Percentiles rank a stretch among this genome's conserved stretches.
Evolutionary conservation across 306 rosid species (phyloP).

Genomic region (Crotalaria pallida): DNA sequence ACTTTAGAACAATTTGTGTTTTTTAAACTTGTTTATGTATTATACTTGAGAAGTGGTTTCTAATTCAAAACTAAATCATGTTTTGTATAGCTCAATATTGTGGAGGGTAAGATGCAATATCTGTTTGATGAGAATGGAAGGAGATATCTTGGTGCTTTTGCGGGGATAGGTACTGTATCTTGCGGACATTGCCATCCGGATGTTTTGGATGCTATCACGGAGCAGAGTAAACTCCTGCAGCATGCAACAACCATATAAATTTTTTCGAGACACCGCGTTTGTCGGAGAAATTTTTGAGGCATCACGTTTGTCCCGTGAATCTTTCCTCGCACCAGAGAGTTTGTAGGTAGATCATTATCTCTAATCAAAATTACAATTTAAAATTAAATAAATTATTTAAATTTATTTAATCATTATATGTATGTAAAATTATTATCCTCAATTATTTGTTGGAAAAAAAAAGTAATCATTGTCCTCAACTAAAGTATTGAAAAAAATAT

Average conservation of each 20-base stretch:
- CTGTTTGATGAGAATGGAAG: slow-evolving; percentile 60
- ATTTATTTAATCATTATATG: too few species aligned
- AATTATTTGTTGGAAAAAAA: too few species aligned
- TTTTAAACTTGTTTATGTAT: background rate
- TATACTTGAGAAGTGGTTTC: background rate
- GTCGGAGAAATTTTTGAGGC: too few species aligned
- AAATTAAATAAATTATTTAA: too few species aligned
- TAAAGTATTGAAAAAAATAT: too few species aligned
- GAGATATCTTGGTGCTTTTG: slow-evolving; percentile 71
- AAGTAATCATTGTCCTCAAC: too few species aligned
- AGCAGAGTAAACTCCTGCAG: slow-evolving; percentile 67
- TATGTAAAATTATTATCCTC: too few species aligned
- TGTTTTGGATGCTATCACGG: slow-evolving; percentile 40
- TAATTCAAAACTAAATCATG: background rate
- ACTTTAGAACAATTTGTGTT: background rate
- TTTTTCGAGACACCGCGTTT: too few species aligned
- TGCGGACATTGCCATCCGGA: slow-evolving; percentile 72
- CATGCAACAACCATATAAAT: slow-evolving; percentile 65
- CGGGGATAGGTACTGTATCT: slow-evolving; percentile 68
- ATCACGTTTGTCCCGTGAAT: too few species aligned
- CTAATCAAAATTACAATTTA: too few species aligned
- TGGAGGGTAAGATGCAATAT: slow-evolving; percentile 72
- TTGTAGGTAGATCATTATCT: too few species aligned
- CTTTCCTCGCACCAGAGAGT: too few species aligned
- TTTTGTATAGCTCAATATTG: slow-evolving; percentile 54